Conservation (phyloP, 306 rosid genomes). For the Fagus crenata region DNA sequence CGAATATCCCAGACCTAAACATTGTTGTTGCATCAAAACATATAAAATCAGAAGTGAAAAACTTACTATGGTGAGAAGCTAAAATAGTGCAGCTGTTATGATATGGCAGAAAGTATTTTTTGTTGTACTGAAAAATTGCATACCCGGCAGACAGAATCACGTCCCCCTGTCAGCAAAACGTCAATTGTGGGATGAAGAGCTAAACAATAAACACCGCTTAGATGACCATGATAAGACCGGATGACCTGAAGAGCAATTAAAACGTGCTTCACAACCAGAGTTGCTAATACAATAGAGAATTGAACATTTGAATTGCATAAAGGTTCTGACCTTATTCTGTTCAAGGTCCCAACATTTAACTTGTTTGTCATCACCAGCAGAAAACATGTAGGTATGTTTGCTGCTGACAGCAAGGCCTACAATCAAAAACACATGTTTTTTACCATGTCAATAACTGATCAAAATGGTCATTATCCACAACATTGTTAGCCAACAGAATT, state of each 20-base stretch:
- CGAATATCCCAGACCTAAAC: slow-evolving; percentile 98
- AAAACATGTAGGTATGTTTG: slow-evolving; percentile 94
- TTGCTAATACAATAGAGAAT: slow-evolving; percentile 19
- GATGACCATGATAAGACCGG: slow-evolving; percentile 95
- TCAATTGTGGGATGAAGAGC: slow-evolving; percentile 97
- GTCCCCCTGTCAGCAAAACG: slow-evolving; percentile 91
- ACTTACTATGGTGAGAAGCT: not conserved
- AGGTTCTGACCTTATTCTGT: slow-evolving; percentile 76
- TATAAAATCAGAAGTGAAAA: not conserved
- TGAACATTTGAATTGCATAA: slow-evolving; percentile 3
- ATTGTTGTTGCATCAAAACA: slow-evolving; percentile 28
- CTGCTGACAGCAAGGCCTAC: slow-evolving; percentile 91
- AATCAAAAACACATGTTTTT: slow-evolving; percentile 18
- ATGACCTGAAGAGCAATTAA: slow-evolving; percentile 60
- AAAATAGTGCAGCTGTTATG: slow-evolving; percentile 20
- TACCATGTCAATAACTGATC: not conserved
- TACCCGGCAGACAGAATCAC: slow-evolving; percentile 99
- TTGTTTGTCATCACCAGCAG: slow-evolving; percentile 98
- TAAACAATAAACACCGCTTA: slow-evolving; percentile 98
- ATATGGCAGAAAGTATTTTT: slow-evolving; percentile 16
- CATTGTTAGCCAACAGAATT: slow-evolving; percentile 14
- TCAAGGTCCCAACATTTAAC: slow-evolving; percentile 99
- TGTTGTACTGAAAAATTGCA: slow-evolving; percentile 28
- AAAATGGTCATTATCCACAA: slow-evolving; percentile 5
- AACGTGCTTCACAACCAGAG: slow-evolving; percentile 14